Base-by-base conservation (phyloP, 306 rosid genomes). In the Cucumis hystrix region DNA sequence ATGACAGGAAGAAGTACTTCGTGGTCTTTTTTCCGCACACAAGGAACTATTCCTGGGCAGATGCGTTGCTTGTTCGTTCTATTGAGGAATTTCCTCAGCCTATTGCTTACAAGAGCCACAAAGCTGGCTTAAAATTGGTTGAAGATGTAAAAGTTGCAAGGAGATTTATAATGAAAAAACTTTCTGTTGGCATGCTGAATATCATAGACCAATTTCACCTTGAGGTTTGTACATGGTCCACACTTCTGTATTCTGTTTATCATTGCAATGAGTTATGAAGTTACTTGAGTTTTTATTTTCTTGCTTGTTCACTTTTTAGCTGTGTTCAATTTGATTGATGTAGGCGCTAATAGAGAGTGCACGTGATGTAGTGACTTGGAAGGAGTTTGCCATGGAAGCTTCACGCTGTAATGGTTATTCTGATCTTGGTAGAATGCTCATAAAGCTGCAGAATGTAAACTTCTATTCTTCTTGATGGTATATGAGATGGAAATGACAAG, bases 21-120 rank as follows among this genome's bases (percentile, higher is more conserved):
- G 97, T 96, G 74, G 83, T 96, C 23, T 96, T 88, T 87, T 95
- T 96, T 81, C 99, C 99, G 0, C 96, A 89, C 86, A 89, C 96
- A 73, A 92, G 90, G 80, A 89, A 84, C 80, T 91, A 92, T 89
- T 92, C 97, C 60, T 96, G 99, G 99, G 99, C 98, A 6, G 96
- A 96, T 79, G 90, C 80, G 78, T 87, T 88, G 66, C 93, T 92
- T 80, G 97, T 96, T 82, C 85, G 97, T 72, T 66, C 97, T 30
- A 91, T 96, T 30, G 25, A 82, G 66, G 98, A 92, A 78, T 88
- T 70, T 82, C 99, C 99, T 40, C 87, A 88, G 79, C 98, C 99
- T 61, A 87, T 96, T 77, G 97, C 91, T 23, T 91, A 96, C 75
- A 87, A 91, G 85, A 83, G 90, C 11, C 98, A 92, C 81, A 83